These are phyloP conservation scores for Pythium vanterpoolii DNA, from an alignment of 352 stramenopile species.

Conservation along the genomic window DNA sequence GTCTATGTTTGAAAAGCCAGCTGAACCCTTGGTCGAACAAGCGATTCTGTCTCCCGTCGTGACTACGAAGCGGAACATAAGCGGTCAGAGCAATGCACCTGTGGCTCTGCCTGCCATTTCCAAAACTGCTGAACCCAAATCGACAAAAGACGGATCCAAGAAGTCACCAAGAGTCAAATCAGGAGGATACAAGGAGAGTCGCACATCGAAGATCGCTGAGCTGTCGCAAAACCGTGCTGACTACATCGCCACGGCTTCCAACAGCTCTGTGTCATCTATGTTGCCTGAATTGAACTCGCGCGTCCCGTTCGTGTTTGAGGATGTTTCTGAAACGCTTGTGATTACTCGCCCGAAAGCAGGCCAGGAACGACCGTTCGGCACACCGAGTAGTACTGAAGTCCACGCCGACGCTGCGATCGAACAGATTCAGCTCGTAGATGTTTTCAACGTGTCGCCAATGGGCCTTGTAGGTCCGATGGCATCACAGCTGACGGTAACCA, in stretches of 20 bases:
- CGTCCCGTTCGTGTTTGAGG: conserved; percentile 27
- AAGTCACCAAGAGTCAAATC: conserved; percentile 27
- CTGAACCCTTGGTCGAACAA: background rate
- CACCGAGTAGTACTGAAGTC: background rate
- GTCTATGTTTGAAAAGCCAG: conserved; percentile 48
- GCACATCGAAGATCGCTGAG: conserved; percentile 13
- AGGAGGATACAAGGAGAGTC: conserved; percentile 39
- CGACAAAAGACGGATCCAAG: background rate
- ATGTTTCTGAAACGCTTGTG: background rate
- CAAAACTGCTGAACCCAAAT: conserved; percentile 19
- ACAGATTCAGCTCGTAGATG: conserved; percentile 13
- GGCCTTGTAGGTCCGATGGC: background rate
- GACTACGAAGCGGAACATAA: background rate
- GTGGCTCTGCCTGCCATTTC: conserved; percentile 7
- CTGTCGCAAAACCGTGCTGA: background rate
- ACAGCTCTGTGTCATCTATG: conserved; percentile 2
- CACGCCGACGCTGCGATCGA: conserved; percentile 14
- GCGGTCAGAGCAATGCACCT: background rate
- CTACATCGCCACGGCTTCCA: background rate
- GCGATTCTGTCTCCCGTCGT: background rate
- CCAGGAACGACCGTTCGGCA: background rate
- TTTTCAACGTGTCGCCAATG: background rate
- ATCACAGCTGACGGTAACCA: background rate
- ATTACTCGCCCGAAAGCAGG: conserved; percentile 3
- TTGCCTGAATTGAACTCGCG: conserved; percentile 25